These are phyloP conservation scores for Inga oerstediana DNA, from an alignment of 306 rosid genomes.

Conservation along the genomic window DNA sequence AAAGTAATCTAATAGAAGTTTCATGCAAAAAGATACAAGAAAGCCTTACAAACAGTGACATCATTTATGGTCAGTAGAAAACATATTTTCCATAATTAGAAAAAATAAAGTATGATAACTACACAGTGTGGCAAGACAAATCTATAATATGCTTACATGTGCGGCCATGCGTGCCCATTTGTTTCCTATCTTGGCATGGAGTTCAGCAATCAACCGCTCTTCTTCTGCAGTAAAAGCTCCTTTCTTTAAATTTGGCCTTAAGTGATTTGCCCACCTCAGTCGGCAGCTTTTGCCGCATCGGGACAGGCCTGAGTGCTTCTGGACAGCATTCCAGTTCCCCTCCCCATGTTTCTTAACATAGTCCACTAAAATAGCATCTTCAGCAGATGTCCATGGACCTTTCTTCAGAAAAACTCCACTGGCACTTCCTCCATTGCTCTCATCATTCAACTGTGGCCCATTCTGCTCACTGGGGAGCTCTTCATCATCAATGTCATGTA, in stretches of 20 bases:
- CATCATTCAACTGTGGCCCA: conserved; percentile 57
- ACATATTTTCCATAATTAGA: conserved; percentile 23
- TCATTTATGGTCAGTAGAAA: conserved; percentile 25
- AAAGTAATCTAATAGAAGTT: conserved; percentile 22
- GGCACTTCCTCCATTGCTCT: conserved; percentile 50
- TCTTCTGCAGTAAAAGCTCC: conserved; percentile 86
- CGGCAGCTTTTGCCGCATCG: conserved; percentile 99
- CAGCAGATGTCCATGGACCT: conserved; percentile 96
- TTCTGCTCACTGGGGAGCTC: conserved; percentile 46
- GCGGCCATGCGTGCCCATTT: conserved; percentile 99
- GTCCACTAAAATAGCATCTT: conserved; percentile 86
- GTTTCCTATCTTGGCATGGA: conserved; percentile 92
- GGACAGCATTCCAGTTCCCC: conserved; percentile 99
- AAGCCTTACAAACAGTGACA: conserved; percentile 22
- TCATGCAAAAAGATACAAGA: conserved; percentile 22
- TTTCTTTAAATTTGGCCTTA: conserved; percentile 95
- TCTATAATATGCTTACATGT: conserved; percentile 60
- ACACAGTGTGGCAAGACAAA: conserved; percentile 18
- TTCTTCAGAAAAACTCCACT: conserved; percentile 65
- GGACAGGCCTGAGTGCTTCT: conserved; percentile 82
- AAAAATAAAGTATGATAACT: conserved; percentile 20
- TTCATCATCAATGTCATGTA: conserved; percentile 62
- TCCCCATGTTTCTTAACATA: conserved; percentile 93
- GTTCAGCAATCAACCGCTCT: conserved; percentile 77
- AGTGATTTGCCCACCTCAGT: conserved; percentile 96